Evolutionary conservation across 352 stramenopile species (phyloP), one percentile per base, ranked within the genome.

Genomic region (Globisporangium lucens): DNA sequence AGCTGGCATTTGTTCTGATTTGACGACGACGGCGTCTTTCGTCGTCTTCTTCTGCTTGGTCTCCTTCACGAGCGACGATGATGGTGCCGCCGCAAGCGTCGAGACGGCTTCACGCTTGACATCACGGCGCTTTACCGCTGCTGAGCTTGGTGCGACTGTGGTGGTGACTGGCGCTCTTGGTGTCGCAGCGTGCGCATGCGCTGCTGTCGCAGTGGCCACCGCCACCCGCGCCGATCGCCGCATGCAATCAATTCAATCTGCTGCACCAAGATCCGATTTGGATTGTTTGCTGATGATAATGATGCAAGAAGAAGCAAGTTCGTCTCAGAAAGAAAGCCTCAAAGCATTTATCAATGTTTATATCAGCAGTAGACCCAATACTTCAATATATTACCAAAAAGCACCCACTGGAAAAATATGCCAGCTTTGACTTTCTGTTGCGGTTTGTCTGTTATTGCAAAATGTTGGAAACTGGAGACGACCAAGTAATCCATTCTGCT

Each of bases 31-130:
- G 30, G 30, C 2, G 43, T 17, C 29, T 63, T 51, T 65, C 65
- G 2, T 69, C 64, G 62, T 64, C 49, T 58, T 60, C 52, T 38
- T 60, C 30, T 22, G 46, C 35, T 30, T 83, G 67, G 22, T 20
- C 51, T 57, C 29, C 17, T 15, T 60, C 55, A 61, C 55, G 30
- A 61, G 30, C 17, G 35, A 12, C 22, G 53, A 59, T 3, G 36
- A 15, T 6, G 55, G 2, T 29, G 51, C 5, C 6, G 12, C n/a
- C 24, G 43, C 29, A 29, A 29, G 17, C 1, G 49, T 9, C 2
- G 30, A 29, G 43, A 43, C 10, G 30, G 43, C 43, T 7, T 46
- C 57, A 15, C 43, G 56, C 56, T 69, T 69, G 41, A 63, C 30
- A 2, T 56, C 56, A 7, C 55, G 30, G 10, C n/a, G 6, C 43